Percentiles rank a stretch among this genome's conserved stretches.
Evolutionary conservation across 1,284 basidiomycete genomes (phyloP).

Genomic region (Xerocomus minutiporus): DNA sequence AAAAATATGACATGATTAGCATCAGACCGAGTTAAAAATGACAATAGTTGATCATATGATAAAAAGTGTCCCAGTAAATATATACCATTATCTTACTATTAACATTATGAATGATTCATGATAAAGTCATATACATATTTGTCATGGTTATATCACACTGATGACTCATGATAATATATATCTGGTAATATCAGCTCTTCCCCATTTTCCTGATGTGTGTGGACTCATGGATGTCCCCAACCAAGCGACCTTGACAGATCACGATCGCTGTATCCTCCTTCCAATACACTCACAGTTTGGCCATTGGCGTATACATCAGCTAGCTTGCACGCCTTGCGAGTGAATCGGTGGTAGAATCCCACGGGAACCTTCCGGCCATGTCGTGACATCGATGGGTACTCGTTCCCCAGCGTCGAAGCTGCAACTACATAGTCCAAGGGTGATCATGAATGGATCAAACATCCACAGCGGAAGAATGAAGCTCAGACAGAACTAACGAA

Average conservation of each 20-base stretch:
- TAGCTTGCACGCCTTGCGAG: slow-evolving; percentile 66
- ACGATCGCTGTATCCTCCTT: slow-evolving; percentile 92
- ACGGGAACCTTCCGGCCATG: slow-evolving; percentile 89
- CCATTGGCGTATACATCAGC: slow-evolving; percentile 67
- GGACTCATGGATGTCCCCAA: too few relatives aligned
- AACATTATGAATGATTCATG: too few relatives aligned
- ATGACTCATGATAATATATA: too few relatives aligned
- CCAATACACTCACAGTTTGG: slow-evolving; percentile 81
- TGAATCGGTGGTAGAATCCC: slow-evolving; percentile 84
- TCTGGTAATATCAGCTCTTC: too few relatives aligned
- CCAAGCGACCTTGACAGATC: slow-evolving; percentile 23
- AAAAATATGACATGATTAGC: too few relatives aligned
- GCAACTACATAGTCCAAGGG: slow-evolving; percentile 45
- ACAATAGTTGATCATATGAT: too few relatives aligned
- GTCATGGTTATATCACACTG: too few relatives aligned
- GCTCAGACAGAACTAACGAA: slow-evolving; percentile 67
- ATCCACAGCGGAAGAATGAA: background rate
- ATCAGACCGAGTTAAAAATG: too few relatives aligned
- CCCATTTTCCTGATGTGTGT: too few relatives aligned
- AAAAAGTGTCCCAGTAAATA: too few relatives aligned
- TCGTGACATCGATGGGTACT: slow-evolving; percentile 87
- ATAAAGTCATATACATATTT: too few relatives aligned
- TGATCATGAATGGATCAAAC: slow-evolving; percentile 1
- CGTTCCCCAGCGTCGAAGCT: slow-evolving; percentile 96
- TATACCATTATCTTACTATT: too few relatives aligned